Evolutionary conservation across 176 grass and related monocot genomes (phyloP), one percentile per base, ranked within the genome.

Genomic region (Musa schizocarpa): DNA sequence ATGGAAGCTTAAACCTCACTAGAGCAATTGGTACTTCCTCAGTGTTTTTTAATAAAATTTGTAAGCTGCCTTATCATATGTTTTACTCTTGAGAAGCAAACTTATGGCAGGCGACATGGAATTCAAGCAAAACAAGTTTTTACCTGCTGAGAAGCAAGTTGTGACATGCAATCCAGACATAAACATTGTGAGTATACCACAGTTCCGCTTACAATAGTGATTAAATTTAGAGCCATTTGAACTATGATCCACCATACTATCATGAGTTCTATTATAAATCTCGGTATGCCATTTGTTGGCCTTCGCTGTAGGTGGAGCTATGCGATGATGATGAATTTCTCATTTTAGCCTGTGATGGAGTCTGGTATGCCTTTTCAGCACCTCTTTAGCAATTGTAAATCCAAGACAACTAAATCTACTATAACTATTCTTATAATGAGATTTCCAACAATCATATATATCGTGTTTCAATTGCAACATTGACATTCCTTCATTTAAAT

Each of bases 1-100:
- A 98, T 87, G 90, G 94, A 89, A 93, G 86, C 77, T 81, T 98
- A 82, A 98, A 98, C 69, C 87, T 98, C 49, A 54, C 90, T 72
- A 93, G 94, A 75, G 93, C 93, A 79, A 96, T 96, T 51, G 89
- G 93, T 96, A 80, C 50, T 68, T 43, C 50, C 2, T 13, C 9
- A 34, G 10, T 79, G 23, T 22, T 11, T 69, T 14, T 26, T 53
- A 58, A 69, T 25, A 6, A 50, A 65, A 82, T 82, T 14, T 79
- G 6, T 75, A 26, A 59, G 55, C 29, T 34, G 59, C 4, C 67
- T 87, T 63, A 66, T 53, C 58, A 62, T 73, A 26, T 72, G 56
- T 25, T 20, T 29, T 13, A 49, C 9, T 64, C 77, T 55, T 52
- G 14, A 69, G 50, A 52, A 14, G 71, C 14, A n/a, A 63, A 52